Percentiles rank a stretch among this genome's conserved stretches.
Evolutionary conservation across 352 stramenopile genomes (phyloP).

Genomic region (Phytophthora pluvialis): DNA sequence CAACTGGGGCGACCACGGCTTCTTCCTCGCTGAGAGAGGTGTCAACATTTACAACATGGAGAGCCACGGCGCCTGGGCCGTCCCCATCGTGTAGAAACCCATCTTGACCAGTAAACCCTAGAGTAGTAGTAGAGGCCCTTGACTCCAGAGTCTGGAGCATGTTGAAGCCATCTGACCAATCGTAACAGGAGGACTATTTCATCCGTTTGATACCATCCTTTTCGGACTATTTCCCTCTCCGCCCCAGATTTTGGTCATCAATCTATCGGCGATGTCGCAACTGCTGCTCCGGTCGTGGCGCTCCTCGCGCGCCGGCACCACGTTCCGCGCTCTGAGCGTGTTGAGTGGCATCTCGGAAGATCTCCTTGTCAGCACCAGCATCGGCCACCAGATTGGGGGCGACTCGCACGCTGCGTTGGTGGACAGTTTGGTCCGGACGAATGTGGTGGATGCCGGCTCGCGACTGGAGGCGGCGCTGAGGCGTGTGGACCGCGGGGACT

Average conservation of each 20-base stretch:
- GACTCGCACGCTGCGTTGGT: conserved; percentile 70
- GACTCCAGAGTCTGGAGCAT: no score
- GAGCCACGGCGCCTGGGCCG: conserved; percentile 71
- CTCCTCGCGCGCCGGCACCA: conserved; percentile 3
- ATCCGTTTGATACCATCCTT: neutral
- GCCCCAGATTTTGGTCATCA: conserved; percentile 23
- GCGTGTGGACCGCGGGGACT: conserved; percentile 68
- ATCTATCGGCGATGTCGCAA: conserved; percentile 7
- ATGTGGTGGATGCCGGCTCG: conserved; percentile 62
- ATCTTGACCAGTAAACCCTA: no score
- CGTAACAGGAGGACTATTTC: conserved; percentile 20
- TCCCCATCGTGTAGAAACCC: conserved; percentile 57
- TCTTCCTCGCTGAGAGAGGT: conserved; percentile 74
- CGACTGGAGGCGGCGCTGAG: conserved; percentile 70
- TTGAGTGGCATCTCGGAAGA: conserved; percentile 82
- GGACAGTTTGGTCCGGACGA: conserved; percentile 79
- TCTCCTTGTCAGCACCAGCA: conserved; percentile 82
- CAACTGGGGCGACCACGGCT: conserved; percentile 77
- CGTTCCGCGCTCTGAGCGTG: conserved; percentile 56
- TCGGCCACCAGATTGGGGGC: conserved; percentile 83
- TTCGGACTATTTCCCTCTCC: conserved; percentile 11
- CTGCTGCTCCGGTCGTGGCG: conserved; percentile 12
- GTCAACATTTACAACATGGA: conserved; percentile 86
- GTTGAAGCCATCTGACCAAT: conserved; percentile 23
- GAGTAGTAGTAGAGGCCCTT: no score